A percentile compares a stretch with the other conserved stretches of the same genome.
Evolutionary conservation across 1,139 yeast genomes (phyloP).

Genomic region (Candida albicans): DNA sequence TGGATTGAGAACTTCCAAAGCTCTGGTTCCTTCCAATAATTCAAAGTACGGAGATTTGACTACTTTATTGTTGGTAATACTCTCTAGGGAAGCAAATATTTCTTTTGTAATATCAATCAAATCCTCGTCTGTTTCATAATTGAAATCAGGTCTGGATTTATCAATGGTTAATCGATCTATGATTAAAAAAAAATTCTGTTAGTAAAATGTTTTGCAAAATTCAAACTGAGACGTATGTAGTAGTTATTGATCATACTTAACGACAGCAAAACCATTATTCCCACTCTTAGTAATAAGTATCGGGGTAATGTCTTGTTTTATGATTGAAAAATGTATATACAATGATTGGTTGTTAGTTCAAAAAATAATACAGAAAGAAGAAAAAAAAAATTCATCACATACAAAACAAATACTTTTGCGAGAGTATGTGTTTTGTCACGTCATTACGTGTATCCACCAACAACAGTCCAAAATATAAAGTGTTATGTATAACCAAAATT

Average conservation of each 20-base stretch:
- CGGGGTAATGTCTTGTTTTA: neutral
- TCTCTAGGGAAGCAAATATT: conserved; percentile 31
- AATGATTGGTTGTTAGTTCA: too few relatives aligned
- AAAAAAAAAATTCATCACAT: too few relatives aligned
- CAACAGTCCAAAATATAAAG: too few relatives aligned
- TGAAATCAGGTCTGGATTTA: neutral
- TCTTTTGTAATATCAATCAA: conserved; percentile 47
- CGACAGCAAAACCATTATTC: conserved; percentile 7
- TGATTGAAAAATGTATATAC: neutral
- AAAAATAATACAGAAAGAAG: too few relatives aligned
- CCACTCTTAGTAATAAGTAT: neutral
- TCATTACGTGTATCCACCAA: too few relatives aligned
- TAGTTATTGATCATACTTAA: conserved; percentile 6
- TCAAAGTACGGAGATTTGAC: conserved; percentile 56
- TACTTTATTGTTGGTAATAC: conserved; percentile 41
- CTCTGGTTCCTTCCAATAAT: conserved; percentile 72
- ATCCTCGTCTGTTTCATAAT: conserved; percentile 14
- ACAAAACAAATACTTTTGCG: too few relatives aligned
- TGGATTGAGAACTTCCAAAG: conserved; percentile 63
- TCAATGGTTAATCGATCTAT: conserved; percentile 9
- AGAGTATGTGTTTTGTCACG: too few relatives aligned
- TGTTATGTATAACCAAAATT: too few relatives aligned
- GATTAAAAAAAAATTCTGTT: conserved; percentile 1
- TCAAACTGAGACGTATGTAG: too few relatives aligned
- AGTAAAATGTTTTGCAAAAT: neutral